Evolutionary conservation across 306 rosid species (phyloP).

Genomic region (Trichosanthes cucumerina): DNA sequence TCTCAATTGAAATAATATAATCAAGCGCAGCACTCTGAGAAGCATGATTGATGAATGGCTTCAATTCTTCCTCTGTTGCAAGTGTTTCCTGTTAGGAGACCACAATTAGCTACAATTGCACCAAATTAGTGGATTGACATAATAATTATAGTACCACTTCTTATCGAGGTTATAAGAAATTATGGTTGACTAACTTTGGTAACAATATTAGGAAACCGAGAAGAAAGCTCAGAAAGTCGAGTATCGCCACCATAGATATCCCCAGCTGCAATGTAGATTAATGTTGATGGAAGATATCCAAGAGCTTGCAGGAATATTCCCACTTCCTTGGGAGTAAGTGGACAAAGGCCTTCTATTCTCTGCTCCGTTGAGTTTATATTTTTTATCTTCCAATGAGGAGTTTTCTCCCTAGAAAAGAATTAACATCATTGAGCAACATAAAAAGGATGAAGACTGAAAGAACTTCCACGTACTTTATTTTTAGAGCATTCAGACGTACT

Average conservation of each 20-base stretch:
- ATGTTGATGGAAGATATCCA: conserved; percentile 65
- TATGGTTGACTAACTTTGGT: conserved; percentile 42
- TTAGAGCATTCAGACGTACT: conserved; percentile 5
- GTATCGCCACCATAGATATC: conserved; percentile 78
- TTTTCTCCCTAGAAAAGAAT: conserved; percentile 59
- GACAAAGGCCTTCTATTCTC: conserved; percentile 79
- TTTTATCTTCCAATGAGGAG: conserved; percentile 83
- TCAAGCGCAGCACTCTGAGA: conserved; percentile 90
- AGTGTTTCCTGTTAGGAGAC: conserved; percentile 65
- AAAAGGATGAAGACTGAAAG: not conserved
- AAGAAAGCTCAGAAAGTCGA: conserved; percentile 65
- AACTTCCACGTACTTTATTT: not conserved
- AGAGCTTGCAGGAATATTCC: conserved; percentile 85
- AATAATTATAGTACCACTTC: conserved; percentile 19
- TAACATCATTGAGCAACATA: not conserved
- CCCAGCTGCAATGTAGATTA: conserved; percentile 88
- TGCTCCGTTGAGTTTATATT: conserved; percentile 74
- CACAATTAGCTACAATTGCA: conserved; percentile 17
- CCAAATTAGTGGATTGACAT: conserved; percentile 10
- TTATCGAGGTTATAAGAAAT: not conserved
- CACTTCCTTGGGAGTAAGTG: conserved; percentile 84
- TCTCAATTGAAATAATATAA: conserved; percentile 77
- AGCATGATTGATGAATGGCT: conserved; percentile 66
- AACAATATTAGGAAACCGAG: conserved; percentile 63
- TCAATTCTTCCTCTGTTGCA: conserved; percentile 65